Evolutionary conservation across 768 basidiomycete species (phyloP).

Genomic region (Lenzites betulinus): DNA sequence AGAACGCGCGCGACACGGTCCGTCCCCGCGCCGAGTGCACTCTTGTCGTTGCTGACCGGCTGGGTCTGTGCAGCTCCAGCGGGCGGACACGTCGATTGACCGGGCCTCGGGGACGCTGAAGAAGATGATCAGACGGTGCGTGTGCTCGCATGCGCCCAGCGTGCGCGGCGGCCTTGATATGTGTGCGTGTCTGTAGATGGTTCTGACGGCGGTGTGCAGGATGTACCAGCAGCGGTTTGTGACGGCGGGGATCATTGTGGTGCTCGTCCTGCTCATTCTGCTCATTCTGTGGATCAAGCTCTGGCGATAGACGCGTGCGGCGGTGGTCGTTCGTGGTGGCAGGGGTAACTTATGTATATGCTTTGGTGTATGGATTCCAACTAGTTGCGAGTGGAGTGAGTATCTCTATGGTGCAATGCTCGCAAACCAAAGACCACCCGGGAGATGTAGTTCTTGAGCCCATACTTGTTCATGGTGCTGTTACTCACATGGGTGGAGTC

Average conservation of each 20-base stretch:
- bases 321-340: background rate
- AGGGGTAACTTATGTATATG: conserved; percentile 16
- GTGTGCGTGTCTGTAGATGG: conserved; percentile 27
- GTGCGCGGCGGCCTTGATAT: conserved; percentile 12
- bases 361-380: background rate
- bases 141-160: conserved; percentile 12
- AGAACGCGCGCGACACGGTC: conserved; percentile 89
- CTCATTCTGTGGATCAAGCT: conserved; percentile 83
- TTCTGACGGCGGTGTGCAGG: conserved; percentile 45
- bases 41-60: background rate
- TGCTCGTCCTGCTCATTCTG: conserved; percentile 81
- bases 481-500: no score
- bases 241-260: conserved; percentile 81
- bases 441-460: no score
- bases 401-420: no score
- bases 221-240: conserved; percentile 97
- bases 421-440: no score
- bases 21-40: conserved; percentile 25
- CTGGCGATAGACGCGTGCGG: conserved; percentile 37
- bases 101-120: conserved; percentile 89
- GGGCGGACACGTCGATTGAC: conserved; percentile 88
- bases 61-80: conserved; percentile 58
- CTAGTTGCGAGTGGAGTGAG: no score
- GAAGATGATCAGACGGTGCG: conserved; percentile 94
- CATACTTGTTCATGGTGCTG: no score